A percentile compares a stretch with the other conserved stretches of the same genome.
Conservation (phyloP, 768 basidiomycete genomes). For the Jaapia argillacea region DNA sequence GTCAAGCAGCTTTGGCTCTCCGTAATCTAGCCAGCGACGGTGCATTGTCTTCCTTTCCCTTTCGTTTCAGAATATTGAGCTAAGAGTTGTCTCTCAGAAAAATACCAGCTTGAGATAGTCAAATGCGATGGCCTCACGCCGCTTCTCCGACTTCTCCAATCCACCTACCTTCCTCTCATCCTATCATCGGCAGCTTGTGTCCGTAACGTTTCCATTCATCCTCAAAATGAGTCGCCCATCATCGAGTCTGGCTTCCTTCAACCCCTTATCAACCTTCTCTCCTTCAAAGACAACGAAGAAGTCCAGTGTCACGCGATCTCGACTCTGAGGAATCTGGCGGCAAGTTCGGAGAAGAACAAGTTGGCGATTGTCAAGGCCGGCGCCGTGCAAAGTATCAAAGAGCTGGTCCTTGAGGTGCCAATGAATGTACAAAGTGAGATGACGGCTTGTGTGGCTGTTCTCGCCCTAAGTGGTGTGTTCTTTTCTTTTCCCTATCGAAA, state of each 20-base stretch:
- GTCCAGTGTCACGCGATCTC: constrained; percentile 99
- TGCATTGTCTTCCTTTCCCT: constrained; percentile 22
- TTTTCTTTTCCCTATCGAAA: neutral
- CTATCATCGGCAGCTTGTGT: constrained; percentile 98
- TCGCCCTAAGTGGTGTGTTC: constrained; percentile 83
- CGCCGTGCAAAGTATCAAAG: constrained; percentile 93
- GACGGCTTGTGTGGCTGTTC: constrained; percentile 96
- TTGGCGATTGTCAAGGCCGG: constrained; percentile 96
- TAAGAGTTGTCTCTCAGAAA: constrained; percentile 46
- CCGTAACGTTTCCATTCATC: constrained; percentile 98
- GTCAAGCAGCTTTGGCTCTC: constrained; percentile 92
- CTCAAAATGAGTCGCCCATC: constrained; percentile 96
- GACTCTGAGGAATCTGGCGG: constrained; percentile 91
- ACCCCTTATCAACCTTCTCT: constrained; percentile 89
- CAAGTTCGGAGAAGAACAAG: constrained; percentile 97
- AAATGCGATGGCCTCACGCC: constrained; percentile 89
- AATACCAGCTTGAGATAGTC: constrained; percentile 98
- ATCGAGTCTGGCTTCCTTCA: constrained; percentile 97
- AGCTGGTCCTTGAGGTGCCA: constrained; percentile 89
- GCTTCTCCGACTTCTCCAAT: constrained; percentile 88
- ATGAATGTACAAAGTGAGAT: constrained; percentile 98
- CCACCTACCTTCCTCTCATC: constrained; percentile 94
- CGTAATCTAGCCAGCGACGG: constrained; percentile 97
- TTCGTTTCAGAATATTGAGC: neutral
- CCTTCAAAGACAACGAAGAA: constrained; percentile 99